Conservation (phyloP, 805 yeast species). For the Hanseniaspora vineae region DNA sequence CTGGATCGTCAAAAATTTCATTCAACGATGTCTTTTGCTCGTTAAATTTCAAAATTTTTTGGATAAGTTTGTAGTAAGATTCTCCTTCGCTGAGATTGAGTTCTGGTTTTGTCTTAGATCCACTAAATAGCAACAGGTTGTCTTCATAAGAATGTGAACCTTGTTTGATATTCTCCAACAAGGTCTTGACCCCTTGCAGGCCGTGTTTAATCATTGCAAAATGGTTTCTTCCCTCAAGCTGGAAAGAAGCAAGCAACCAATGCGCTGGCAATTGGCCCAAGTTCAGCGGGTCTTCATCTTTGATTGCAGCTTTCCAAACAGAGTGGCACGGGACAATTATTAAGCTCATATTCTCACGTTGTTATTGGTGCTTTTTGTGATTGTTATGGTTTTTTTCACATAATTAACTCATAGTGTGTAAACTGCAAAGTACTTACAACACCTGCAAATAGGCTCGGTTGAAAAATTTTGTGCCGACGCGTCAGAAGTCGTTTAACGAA, state of each 20-base stretch:
- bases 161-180: slow-evolving; percentile 19
- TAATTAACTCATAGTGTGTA: too few relatives aligned
- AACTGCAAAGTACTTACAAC: too few relatives aligned
- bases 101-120: slow-evolving; percentile 59
- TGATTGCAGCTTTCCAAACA: slow-evolving; percentile 32
- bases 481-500: too few relatives aligned
- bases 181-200: slow-evolving; percentile 26
- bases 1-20: background rate
- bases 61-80: slow-evolving; percentile 39
- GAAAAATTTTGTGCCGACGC: too few relatives aligned
- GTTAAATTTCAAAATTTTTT: slow-evolving; percentile 14
- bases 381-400: too few relatives aligned
- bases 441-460: too few relatives aligned
- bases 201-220: slow-evolving; percentile 53
- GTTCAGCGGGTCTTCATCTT: slow-evolving; percentile 16
- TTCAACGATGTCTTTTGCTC: background rate
- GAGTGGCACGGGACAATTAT: slow-evolving; percentile 53
- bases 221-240: slow-evolving; percentile 58
- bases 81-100: slow-evolving; percentile 39
- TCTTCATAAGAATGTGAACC: slow-evolving; percentile 6
- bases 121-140: slow-evolving; percentile 36
- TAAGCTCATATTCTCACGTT: slow-evolving; percentile 9
- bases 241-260: slow-evolving; percentile 61
- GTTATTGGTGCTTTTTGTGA: background rate
- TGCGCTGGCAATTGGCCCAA: slow-evolving; percentile 37